phyloP scores from a whole-genome alignment of 257 asterid species.

The Rhazya stricta region DNA sequence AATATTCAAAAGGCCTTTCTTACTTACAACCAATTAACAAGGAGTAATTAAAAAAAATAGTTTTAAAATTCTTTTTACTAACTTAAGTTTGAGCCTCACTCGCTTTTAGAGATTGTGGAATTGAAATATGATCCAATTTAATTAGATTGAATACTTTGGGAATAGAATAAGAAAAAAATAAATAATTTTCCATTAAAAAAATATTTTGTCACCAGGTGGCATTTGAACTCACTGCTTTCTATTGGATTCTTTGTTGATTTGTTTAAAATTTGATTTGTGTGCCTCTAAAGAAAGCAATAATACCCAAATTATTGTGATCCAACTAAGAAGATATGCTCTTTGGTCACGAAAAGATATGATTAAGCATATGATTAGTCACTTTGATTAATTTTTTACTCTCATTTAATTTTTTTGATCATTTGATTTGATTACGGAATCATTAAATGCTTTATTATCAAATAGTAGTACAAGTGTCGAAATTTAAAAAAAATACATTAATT shows the following conservation, averaged over 20 bases:
- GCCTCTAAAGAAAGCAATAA: neutral
- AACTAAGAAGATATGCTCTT: slow-evolving; percentile 28
- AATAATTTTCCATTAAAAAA: neutral
- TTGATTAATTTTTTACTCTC: neutral
- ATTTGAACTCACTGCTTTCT: slow-evolving; percentile 11
- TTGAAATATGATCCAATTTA: neutral
- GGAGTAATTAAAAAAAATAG: too few species aligned
- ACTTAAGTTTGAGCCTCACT: neutral
- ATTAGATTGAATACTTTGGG: neutral
- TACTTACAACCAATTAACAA: too few species aligned
- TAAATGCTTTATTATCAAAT: neutral
- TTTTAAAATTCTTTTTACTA: neutral
- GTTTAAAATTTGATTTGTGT: neutral
- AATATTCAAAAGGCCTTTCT: too few species aligned
- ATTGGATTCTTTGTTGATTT: slow-evolving; percentile 17
- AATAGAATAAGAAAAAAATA: neutral
- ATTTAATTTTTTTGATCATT: neutral
- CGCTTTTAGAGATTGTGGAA: slow-evolving; percentile 6
- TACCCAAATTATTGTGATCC: slow-evolving; percentile 31
- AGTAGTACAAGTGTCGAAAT: neutral
- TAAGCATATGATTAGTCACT: slow-evolving; percentile 1
- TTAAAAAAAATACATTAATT: too few species aligned
- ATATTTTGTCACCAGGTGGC: neutral
- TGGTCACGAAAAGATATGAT: slow-evolving; percentile 2
- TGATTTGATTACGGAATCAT: neutral